Conservation (phyloP, 345 rosid species). For the Eucalyptus virginea region DNA sequence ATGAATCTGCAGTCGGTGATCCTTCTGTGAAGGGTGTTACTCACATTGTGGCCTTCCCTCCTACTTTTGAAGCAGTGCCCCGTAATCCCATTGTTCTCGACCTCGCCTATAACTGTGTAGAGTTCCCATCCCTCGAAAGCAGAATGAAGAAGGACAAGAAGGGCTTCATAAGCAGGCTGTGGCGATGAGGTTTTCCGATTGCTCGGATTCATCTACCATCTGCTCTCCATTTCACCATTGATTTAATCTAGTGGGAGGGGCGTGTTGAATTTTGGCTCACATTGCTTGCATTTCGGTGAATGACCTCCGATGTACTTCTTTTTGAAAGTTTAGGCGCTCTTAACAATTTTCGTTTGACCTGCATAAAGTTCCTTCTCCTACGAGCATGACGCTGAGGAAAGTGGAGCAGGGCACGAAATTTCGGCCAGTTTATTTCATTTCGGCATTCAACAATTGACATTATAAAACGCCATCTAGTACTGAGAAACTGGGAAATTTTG, state of each 20-base stretch:
- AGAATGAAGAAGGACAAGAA: constrained; percentile 75
- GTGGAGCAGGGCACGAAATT: not conserved
- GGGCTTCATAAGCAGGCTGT: constrained; percentile 68
- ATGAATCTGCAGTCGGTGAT: constrained; percentile 75
- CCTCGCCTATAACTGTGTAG: constrained; percentile 53
- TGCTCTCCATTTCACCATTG: not conserved
- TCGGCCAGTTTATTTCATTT: not conserved
- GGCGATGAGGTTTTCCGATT: constrained; percentile 8
- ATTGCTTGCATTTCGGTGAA: not conserved
- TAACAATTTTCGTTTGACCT: not conserved
- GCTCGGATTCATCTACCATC: not conserved
- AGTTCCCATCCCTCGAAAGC: constrained; percentile 77
- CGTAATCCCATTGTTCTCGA: constrained; percentile 86
- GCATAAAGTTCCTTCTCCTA: not conserved
- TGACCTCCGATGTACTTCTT: not conserved
- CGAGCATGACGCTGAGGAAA: not conserved
- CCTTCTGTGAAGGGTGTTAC: constrained; percentile 43
- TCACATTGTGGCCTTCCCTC: constrained; percentile 82
- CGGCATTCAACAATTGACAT: not conserved
- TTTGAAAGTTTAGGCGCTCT: not conserved
- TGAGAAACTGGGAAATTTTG: not conserved
- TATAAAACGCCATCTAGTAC: not conserved
- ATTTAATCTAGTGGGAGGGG: not conserved
- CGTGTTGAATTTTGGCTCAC: not conserved
- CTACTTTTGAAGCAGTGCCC: constrained; percentile 50